Conservation (phyloP, 202 grass and related monocot genomes). For the Cymbopogon flexuosus region DNA sequence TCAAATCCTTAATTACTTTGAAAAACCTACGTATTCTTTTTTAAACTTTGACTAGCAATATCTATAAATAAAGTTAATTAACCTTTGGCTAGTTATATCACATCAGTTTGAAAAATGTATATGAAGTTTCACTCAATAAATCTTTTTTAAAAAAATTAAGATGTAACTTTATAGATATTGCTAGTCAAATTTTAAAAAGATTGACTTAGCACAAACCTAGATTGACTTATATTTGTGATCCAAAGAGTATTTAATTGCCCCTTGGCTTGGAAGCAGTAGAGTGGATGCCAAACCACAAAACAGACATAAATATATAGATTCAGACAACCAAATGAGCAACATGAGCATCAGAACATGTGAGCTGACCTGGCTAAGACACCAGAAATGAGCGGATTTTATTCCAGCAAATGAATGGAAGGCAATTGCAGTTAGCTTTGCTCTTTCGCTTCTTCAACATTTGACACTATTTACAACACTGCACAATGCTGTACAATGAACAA, state of each 20-base stretch:
- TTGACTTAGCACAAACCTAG: not conserved
- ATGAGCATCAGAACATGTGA: not conserved
- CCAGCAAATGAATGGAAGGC: slow-evolving; percentile 56
- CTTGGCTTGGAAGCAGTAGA: not conserved
- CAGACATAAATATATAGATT: not conserved
- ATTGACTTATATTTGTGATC: not conserved
- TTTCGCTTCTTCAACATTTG: slow-evolving; percentile 38
- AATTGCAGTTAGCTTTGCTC: slow-evolving; percentile 54
- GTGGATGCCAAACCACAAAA: not conserved
- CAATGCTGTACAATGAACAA: slow-evolving; percentile 29
- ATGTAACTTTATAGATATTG: too few relatives aligned
- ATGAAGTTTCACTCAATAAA: too few relatives aligned
- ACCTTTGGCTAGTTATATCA: too few relatives aligned
- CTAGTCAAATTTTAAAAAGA: too few relatives aligned
- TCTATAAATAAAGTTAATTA: too few relatives aligned
- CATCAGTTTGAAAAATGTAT: too few relatives aligned
- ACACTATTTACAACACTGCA: slow-evolving; percentile 43
- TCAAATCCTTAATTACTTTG: too few relatives aligned
- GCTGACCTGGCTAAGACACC: not conserved
- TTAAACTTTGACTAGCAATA: too few relatives aligned
- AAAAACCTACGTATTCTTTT: too few relatives aligned
- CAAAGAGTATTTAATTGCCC: not conserved
- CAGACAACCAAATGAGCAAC: not conserved
- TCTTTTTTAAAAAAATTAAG: too few relatives aligned
- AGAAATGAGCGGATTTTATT: slow-evolving; percentile 26